phyloP scores from a whole-genome alignment of 208 protist genomes.

The Leishmania martiniquensis region DNA sequence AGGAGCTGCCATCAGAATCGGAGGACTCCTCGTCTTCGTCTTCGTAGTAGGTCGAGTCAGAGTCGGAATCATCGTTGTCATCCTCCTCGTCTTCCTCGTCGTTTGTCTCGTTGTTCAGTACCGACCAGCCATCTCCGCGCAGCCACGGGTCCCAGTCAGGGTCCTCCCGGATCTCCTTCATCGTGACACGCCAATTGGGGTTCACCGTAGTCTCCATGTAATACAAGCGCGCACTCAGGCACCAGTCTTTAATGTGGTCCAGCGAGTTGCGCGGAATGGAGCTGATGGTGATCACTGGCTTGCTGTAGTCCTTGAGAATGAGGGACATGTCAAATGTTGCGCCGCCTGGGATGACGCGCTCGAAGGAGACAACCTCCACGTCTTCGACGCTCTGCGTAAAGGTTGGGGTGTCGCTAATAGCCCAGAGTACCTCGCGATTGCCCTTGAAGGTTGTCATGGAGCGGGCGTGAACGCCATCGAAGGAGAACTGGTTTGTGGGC shows the following conservation, averaged over 20 bases:
- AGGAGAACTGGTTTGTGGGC: constrained; percentile 79
- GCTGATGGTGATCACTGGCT: constrained; percentile 63
- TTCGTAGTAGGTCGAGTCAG: constrained; percentile 83
- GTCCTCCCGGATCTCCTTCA: constrained; percentile 90
- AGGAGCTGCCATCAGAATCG: constrained; percentile 69
- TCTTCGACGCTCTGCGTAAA: constrained; percentile 95
- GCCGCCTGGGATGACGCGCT: constrained; percentile 87
- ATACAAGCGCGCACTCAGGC: constrained; percentile 73
- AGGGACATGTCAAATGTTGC: constrained; percentile 98
- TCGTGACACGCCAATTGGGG: constrained; percentile 71
- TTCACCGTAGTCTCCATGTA: constrained; percentile 88
- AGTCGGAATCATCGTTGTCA: constrained; percentile 64
- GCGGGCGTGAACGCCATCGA: constrained; percentile 82
- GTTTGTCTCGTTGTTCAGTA: constrained; percentile 69
- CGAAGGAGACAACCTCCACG: constrained; percentile 95
- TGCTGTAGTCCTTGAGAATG: constrained; percentile 97
- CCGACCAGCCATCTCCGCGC: constrained; percentile 65
- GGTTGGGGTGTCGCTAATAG: constrained; percentile 88
- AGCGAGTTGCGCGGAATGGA: constrained; percentile 58
- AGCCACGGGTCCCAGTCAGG: constrained; percentile 86
- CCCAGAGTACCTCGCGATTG: constrained; percentile 83
- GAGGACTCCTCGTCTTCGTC: constrained; percentile 76
- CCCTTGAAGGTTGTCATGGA: constrained; percentile 79
- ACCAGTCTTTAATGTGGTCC: constrained; percentile 85
- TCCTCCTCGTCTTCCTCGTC: constrained; percentile 91